phyloP scores from a whole-genome alignment of 2,329 filamentous ascomycete species.

The Trichoderma guizhouense region DNA sequence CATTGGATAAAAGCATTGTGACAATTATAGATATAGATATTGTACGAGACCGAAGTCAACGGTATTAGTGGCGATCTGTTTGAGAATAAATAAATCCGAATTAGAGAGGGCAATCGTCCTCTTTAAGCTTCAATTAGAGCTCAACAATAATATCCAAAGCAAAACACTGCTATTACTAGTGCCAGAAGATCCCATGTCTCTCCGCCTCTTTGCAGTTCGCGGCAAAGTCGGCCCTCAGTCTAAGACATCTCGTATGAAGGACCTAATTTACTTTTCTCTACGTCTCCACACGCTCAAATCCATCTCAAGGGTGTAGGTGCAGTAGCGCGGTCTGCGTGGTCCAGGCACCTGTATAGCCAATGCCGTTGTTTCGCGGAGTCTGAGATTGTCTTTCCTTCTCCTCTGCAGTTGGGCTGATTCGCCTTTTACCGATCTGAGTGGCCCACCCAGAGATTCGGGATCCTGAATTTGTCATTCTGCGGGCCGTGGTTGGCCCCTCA shows the following conservation, averaged over 20 bases:
- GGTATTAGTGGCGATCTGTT: neutral
- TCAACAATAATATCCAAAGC: neutral
- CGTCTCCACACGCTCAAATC: neutral
- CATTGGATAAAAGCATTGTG: neutral
- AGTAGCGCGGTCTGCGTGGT: neutral
- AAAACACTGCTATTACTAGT: neutral
- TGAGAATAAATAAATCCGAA: neutral
- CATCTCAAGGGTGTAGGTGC: neutral
- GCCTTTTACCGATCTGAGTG: neutral
- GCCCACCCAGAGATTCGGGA: neutral
- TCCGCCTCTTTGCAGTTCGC: neutral
- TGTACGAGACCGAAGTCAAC: neutral
- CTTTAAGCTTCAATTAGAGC: neutral
- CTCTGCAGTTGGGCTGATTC: neutral
- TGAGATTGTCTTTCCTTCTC: neutral
- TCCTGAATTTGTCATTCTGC: slow-evolving; percentile 2
- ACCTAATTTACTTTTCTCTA: slow-evolving; percentile 1
- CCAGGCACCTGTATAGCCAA: neutral
- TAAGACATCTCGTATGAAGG: slow-evolving; percentile 10
- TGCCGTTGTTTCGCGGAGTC: neutral
- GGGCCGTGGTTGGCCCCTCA: neutral
- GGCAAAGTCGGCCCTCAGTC: neutral
- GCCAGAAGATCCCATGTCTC: neutral
- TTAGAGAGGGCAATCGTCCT: neutral
- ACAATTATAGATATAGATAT: neutral